These are phyloP conservation scores for Vicia sativa DNA, from an alignment of 306 rosid genomes.

Conservation along the genomic window DNA sequence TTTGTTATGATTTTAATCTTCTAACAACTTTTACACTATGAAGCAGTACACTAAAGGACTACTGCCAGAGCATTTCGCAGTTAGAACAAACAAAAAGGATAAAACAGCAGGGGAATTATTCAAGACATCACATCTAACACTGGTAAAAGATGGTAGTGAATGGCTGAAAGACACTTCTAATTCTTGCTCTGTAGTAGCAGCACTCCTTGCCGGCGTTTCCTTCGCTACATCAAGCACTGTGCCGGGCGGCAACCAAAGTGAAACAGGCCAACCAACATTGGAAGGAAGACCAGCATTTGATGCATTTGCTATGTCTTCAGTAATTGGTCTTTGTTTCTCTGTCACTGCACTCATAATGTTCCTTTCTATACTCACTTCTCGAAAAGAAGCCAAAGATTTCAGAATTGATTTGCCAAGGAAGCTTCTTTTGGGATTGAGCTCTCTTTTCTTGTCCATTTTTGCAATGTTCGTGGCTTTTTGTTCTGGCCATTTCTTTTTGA, in stretches of 20 bases:
- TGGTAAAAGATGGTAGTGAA: background rate
- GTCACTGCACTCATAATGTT: slow-evolving; percentile 60
- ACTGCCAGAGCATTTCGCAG: slow-evolving; percentile 23
- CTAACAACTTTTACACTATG: slow-evolving; percentile 1
- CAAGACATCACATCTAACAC: background rate
- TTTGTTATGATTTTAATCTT: no score
- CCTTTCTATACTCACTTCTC: slow-evolving; percentile 52
- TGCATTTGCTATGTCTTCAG: slow-evolving; percentile 42
- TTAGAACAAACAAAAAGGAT: slow-evolving; percentile 2
- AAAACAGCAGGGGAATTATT: slow-evolving; percentile 32
- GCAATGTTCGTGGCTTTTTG: slow-evolving; percentile 52
- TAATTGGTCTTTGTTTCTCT: slow-evolving; percentile 55
- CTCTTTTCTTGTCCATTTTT: slow-evolving; percentile 52
- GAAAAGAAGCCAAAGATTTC: slow-evolving; percentile 52
- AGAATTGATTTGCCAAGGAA: slow-evolving; percentile 42
- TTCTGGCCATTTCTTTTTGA: slow-evolving; percentile 49
- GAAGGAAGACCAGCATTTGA: slow-evolving; percentile 39
- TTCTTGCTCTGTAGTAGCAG: slow-evolving; percentile 51
- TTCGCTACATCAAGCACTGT: slow-evolving; percentile 41
- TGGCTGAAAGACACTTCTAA: slow-evolving; percentile 47
- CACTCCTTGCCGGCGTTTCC: slow-evolving; percentile 41
- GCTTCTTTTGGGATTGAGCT: slow-evolving; percentile 45
- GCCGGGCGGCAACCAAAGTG: slow-evolving; percentile 43
- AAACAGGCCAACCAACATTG: slow-evolving; percentile 39
- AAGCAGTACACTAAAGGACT: slow-evolving; percentile 25